A percentile compares a stretch with the other conserved stretches of the same genome.
Evolutionary conservation across 2,329 filamentous ascomycete genomes (phyloP).

Genomic region (Leptodontidium sp.): DNA sequence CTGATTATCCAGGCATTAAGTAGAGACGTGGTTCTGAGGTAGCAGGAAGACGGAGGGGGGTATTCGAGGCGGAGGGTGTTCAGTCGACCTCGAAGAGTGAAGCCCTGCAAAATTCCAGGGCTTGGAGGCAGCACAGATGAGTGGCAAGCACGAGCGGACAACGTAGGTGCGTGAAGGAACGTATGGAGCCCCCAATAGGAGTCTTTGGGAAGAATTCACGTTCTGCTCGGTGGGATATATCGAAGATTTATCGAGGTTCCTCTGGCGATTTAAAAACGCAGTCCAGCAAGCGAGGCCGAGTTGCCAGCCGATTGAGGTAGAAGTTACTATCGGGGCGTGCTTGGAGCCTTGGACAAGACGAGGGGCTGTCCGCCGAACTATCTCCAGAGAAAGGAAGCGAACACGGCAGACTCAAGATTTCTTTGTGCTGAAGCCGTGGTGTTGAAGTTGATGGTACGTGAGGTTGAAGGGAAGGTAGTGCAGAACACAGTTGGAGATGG

Average conservation of each 20-base stretch:
- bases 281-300: conserved; percentile 19
- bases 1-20: conserved; percentile 40
- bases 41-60: not conserved
- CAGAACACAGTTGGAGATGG: conserved; percentile 4
- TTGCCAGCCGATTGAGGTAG: conserved; percentile 15
- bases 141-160: not conserved
- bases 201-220: conserved; percentile 4
- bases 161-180: not conserved
- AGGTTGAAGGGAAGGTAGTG: not conserved
- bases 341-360: conserved; percentile 14
- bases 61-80: conserved; percentile 4
- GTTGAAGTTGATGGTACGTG: not conserved
- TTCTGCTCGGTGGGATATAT: not conserved
- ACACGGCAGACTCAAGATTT: conserved; percentile 3
- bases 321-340: conserved; percentile 5
- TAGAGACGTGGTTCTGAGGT: conserved; percentile 17
- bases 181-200: conserved; percentile 5
- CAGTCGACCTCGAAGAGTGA: not conserved
- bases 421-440: conserved; percentile 11
- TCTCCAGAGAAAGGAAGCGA: conserved; percentile 14
- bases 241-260: conserved; percentile 4
- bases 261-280: conserved; percentile 15
- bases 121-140: not conserved
- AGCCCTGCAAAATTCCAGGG: not conserved
- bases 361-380: conserved; percentile 15